A percentile compares a stretch with the other conserved stretches of the same genome.
Conservation (phyloP, 345 rosid genomes). For the Eucalyptus brandiana region DNA sequence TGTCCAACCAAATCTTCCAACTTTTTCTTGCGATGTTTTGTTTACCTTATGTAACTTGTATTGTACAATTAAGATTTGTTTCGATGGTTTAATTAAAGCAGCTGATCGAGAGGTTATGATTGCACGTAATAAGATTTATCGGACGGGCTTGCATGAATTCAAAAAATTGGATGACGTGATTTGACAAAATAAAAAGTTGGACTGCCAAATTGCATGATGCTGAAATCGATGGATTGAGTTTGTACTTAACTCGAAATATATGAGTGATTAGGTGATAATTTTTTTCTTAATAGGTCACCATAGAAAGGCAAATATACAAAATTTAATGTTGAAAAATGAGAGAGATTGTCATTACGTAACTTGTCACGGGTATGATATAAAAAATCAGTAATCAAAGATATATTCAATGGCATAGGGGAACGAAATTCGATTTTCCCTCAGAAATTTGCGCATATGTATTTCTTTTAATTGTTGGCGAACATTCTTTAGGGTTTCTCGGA, state of each 20-base stretch:
- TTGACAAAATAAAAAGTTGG: neutral
- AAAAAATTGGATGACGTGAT: neutral
- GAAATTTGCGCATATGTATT: neutral
- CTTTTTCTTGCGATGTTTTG: neutral
- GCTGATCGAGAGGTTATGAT: rapidly evolving
- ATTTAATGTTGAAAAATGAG: neutral
- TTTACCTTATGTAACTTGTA: neutral
- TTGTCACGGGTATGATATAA: neutral
- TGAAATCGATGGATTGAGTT: neutral
- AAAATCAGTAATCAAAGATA: neutral
- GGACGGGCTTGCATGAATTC: rapidly evolving
- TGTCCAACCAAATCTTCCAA: neutral
- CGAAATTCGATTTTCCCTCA: neutral
- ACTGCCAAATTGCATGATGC: neutral
- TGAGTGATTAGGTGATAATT: neutral
- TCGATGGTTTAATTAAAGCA: neutral
- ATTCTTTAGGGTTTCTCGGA: neutral
- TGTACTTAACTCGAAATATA: neutral
- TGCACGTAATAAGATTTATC: neutral
- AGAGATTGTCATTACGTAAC: neutral
- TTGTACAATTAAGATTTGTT: neutral
- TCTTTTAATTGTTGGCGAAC: neutral
- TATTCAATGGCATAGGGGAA: neutral
- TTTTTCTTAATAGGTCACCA: neutral
- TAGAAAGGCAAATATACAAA: neutral